Base-by-base conservation (phyloP, 1,284 basidiomycete species). In the Cryptococcus sp. region DNA sequence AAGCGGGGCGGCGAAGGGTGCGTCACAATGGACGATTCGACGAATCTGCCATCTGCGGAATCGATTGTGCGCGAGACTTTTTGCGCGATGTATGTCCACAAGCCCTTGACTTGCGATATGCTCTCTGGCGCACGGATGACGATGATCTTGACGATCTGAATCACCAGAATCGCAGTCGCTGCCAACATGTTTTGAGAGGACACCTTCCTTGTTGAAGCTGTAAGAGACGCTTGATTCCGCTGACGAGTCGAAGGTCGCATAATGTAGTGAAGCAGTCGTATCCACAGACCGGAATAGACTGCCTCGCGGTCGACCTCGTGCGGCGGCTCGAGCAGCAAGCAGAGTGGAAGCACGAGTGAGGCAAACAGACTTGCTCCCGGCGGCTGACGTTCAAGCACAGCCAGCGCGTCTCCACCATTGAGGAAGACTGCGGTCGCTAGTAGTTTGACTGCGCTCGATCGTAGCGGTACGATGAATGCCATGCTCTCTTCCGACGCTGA, bases 101-200 rank as follows among this genome's bases (percentile, higher is more conserved):
- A 54, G 0, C 74, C 75, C 1, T 60, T 61, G 5, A 71, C 61
- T 15, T 55, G 42, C 0, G 68, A 68, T 23, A 77, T 68, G 42
- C 61, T 62, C 11, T 70, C 64, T 1, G 68, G 62, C 2, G 85
- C 88, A 10, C 87, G 85, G 49, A 89, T 77, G 16, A 87, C 66
- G 60, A 90, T 83, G 41, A 86, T 76, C 72, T 91, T 91, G 67
- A 91, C 75, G 19, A 88, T 82, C 71, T 90, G 88, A 8, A 90
- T 67, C 0, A 84, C 82, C 1, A 86, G 79, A 39, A 85, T 78
- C 27, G 59, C 39, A 1, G 48, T 59, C 5, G 72, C 67, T 4
- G 70, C 66, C 15, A 57, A 52, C n/a, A 56, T 22, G 1, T 51
- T 55, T 3, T 55, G 35, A 23, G n/a, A 68, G 6, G 46, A 11